These are phyloP conservation scores for Pyrenula aspistea DNA, from an alignment of 495 filamentous ascomycete genomes.

Conservation along the genomic window DNA sequence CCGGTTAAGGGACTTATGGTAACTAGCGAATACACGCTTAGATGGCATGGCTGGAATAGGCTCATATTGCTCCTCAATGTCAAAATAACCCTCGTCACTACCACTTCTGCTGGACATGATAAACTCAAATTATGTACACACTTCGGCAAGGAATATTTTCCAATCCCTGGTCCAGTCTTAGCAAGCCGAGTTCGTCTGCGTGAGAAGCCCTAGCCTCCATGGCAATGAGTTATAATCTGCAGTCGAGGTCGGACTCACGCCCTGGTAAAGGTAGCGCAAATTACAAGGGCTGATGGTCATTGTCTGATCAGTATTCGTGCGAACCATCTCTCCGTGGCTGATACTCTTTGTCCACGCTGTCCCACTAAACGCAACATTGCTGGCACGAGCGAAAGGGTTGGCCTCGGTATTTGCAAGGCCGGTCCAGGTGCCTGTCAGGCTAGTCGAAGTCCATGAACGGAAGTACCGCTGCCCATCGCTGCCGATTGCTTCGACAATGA, in stretches of 20 bases:
- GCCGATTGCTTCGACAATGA: constrained; percentile 53
- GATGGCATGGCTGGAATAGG: too few relatives aligned
- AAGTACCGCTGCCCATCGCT: constrained; percentile 42
- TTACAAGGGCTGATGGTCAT: constrained; percentile 45
- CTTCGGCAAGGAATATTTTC: too few relatives aligned
- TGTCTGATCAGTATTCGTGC: constrained; percentile 41
- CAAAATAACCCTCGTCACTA: too few relatives aligned
- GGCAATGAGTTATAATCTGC: constrained; percentile 31
- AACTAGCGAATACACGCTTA: too few relatives aligned
- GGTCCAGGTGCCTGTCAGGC: constrained; percentile 41
- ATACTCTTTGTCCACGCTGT: constrained; percentile 54
- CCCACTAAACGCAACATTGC: constrained; percentile 33
- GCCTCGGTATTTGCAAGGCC: constrained; percentile 36
- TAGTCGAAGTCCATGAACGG: constrained; percentile 47
- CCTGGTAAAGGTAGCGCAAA: constrained; percentile 47
- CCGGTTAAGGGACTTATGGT: too few relatives aligned
- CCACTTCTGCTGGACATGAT: too few relatives aligned
- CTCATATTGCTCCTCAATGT: too few relatives aligned
- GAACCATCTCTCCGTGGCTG: constrained; percentile 48
- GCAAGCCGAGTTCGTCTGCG: constrained; percentile 19
- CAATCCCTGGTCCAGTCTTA: too few relatives aligned
- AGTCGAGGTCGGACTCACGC: constrained; percentile 18
- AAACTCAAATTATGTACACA: too few relatives aligned
- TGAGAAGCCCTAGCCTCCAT: constrained; percentile 40
- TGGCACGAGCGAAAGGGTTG: constrained; percentile 46